A percentile compares a stretch with the other conserved stretches of the same genome.
Conservation (phyloP, 371 early-diverging fungal genomes). For the Smittium culicis region DNA sequence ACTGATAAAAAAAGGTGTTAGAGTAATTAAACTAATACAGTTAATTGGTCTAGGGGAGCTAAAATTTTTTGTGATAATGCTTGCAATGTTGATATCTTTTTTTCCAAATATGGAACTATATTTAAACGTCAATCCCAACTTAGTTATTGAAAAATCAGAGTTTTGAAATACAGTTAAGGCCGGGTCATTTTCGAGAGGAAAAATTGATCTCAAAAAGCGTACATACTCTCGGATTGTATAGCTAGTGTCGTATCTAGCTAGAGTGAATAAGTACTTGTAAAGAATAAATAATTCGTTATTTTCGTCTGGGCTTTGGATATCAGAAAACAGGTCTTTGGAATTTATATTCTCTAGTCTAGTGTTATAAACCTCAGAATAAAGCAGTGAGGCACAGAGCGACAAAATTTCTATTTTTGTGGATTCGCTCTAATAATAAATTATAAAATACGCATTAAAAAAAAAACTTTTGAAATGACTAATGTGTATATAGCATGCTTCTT, state of each 20-base stretch:
- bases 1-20: no score
- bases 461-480: not conserved
- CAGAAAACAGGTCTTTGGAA: not conserved
- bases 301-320: not conserved
- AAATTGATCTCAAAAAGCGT: constrained; percentile 58
- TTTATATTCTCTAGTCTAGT: constrained; percentile 6
- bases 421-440: no score
- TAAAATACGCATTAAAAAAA: no score
- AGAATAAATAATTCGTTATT: constrained; percentile 24
- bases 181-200: constrained; percentile 22
- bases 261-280: constrained; percentile 55
- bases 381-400: not conserved
- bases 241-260: constrained; percentile 75
- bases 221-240: constrained; percentile 87
- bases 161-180: not conserved
- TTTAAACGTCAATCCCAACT: not conserved
- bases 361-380: not conserved
- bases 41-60: not conserved
- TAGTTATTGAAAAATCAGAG: not conserved
- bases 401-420: constrained; percentile 7
- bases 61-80: not conserved
- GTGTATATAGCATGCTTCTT: not conserved
- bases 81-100: not conserved
- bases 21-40: no score
- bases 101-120: not conserved